Evolutionary conservation across 441 rosid genomes (phyloP).

Genomic region (Aleurites moluccanus): DNA sequence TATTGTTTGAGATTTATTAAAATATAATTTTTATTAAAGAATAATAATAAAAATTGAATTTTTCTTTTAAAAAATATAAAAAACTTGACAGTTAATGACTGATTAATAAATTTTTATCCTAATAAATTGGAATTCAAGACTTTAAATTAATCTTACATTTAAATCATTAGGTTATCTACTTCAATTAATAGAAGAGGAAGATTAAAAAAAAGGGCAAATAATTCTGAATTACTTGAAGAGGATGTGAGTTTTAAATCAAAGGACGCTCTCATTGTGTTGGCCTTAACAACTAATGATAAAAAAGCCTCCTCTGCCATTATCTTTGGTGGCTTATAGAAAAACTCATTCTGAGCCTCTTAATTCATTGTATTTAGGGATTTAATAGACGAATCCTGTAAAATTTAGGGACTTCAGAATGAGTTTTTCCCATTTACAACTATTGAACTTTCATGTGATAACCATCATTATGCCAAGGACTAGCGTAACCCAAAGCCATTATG

Average conservation of each 20-base stretch:
- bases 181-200: background rate
- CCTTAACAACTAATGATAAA: background rate
- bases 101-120: background rate
- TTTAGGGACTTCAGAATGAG: background rate
- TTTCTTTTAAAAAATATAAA: too few species aligned
- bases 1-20: too few species aligned
- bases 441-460: constrained; percentile 3
- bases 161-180: background rate
- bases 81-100: too few species aligned
- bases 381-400: background rate
- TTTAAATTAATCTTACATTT: background rate
- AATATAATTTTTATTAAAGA: too few species aligned
- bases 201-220: background rate
- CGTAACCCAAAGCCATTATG: constrained; percentile 3
- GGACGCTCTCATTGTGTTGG: background rate
- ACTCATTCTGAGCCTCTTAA: too few species aligned
- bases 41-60: too few species aligned
- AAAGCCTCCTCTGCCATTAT: background rate
- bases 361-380: background rate
- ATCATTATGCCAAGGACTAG: constrained; percentile 21
- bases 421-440: background rate
- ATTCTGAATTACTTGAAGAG: background rate
- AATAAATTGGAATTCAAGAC: background rate
- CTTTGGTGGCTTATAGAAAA: background rate
- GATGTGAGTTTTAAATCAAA: background rate